A percentile compares a stretch with the other conserved stretches of the same genome.
phyloP scores from a whole-genome alignment of 768 basidiomycete genomes.

The Xerocomellus intermedius region DNA sequence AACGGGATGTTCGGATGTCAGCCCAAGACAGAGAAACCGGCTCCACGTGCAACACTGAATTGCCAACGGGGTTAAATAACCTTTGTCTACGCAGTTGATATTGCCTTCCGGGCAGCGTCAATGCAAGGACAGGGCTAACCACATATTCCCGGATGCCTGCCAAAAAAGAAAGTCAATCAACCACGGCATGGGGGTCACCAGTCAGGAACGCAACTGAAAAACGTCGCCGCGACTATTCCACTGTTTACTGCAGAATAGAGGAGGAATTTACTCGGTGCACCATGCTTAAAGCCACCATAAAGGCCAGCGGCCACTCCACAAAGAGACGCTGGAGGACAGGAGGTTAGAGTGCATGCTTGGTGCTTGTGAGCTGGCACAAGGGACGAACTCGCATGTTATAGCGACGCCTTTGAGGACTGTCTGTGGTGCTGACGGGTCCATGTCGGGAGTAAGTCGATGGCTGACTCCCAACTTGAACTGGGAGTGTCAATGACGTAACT shows the following conservation, averaged over 20 bases:
- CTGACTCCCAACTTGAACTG: conserved; percentile 1
- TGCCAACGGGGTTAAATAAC: conserved; percentile 22
- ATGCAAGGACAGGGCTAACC: conserved; percentile 61
- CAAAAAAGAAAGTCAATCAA: background rate
- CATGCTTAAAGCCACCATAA: conserved; percentile 47
- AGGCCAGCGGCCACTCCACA: conserved; percentile 48
- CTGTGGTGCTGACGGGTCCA: conserved; percentile 34
- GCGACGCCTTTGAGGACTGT: conserved; percentile 58
- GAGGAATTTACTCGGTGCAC: conserved; percentile 48
- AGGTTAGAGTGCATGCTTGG: conserved; percentile 25
- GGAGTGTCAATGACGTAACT: background rate
- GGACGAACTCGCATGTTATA: conserved; percentile 80
- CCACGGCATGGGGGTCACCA: background rate
- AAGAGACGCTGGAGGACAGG: conserved; percentile 47
- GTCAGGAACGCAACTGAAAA: conserved; percentile 62
- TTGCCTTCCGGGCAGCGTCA: conserved; percentile 43
- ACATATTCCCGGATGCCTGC: conserved; percentile 74
- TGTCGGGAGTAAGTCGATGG: background rate
- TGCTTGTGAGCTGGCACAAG: conserved; percentile 6
- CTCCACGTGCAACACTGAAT: conserved; percentile 17
- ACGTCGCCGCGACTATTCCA: conserved; percentile 66
- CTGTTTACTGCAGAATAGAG: conserved; percentile 68
- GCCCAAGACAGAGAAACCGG: conserved; percentile 38
- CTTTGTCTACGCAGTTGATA: conserved; percentile 42
- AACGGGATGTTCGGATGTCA: conserved; percentile 55